Percentiles rank a stretch among this genome's conserved stretches.
Evolutionary conservation across 805 yeast genomes (phyloP).

Genomic region (Blastobotrys chiropterorum): DNA sequence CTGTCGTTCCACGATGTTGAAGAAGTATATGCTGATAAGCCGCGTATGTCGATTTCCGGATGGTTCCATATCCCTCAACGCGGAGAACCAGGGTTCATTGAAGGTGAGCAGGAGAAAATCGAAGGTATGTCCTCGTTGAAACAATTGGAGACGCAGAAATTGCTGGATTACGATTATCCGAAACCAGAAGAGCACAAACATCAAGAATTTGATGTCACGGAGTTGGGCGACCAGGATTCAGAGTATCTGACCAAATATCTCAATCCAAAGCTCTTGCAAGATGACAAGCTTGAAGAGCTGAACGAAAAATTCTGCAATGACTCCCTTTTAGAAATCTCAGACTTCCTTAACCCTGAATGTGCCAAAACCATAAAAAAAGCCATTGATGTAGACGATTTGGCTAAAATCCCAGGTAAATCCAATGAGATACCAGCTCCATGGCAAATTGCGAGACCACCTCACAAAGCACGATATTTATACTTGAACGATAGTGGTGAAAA

Average conservation of each 20-base stretch:
- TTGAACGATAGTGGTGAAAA: constrained; percentile 52
- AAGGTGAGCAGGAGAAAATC: constrained; percentile 75
- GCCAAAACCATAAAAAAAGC: constrained; percentile 41
- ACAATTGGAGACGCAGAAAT: constrained; percentile 67
- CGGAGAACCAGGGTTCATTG: constrained; percentile 80
- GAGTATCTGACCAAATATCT: constrained; percentile 49
- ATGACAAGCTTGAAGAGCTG: constrained; percentile 37
- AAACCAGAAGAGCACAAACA: constrained; percentile 30
- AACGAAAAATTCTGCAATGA: constrained; percentile 54
- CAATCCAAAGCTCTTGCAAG: constrained; percentile 45
- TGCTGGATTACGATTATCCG: constrained; percentile 79
- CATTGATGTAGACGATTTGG: constrained; percentile 48
- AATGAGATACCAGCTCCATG: constrained; percentile 64
- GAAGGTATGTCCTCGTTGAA: constrained; percentile 73
- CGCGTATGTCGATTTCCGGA: constrained; percentile 89
- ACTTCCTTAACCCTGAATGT: constrained; percentile 54
- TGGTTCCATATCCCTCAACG: constrained; percentile 98
- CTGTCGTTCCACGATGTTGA: constrained; percentile 96
- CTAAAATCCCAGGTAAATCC: constrained; percentile 50
- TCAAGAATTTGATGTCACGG: constrained; percentile 7
- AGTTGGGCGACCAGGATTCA: constrained; percentile 38
- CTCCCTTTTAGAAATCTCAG: constrained; percentile 60
- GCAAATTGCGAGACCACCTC: constrained; percentile 91
- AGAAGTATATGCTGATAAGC: constrained; percentile 88
- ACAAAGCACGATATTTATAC: constrained; percentile 80